Conservation (phyloP, 352 stramenopile species). For the Elongisporangium prolatum region DNA sequence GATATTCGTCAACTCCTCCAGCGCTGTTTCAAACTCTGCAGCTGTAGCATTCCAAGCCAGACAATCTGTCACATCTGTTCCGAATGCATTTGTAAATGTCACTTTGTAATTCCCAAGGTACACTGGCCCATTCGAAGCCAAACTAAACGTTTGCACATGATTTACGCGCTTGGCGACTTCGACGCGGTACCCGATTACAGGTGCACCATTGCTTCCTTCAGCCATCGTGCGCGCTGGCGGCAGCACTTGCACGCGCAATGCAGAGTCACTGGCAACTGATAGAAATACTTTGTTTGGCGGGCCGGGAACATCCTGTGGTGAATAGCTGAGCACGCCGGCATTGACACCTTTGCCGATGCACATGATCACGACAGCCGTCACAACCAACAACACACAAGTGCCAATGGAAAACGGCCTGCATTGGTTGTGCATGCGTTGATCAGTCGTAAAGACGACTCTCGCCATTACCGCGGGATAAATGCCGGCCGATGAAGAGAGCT, state of each 20-base stretch:
- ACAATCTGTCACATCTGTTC: conserved; percentile 35
- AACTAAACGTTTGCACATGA: conserved; percentile 67
- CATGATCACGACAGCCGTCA: not conserved
- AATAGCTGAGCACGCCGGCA: conserved; percentile 32
- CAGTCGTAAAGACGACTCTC: not conserved
- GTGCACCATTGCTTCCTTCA: conserved; percentile 63
- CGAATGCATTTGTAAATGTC: conserved; percentile 36
- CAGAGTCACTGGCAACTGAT: conserved; percentile 33
- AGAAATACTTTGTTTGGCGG: conserved; percentile 61
- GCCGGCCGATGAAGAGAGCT: not conserved
- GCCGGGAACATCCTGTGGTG: conserved; percentile 54
- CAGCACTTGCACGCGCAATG: conserved; percentile 59
- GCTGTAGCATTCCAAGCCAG: conserved; percentile 70
- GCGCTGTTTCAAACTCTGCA: conserved; percentile 56
- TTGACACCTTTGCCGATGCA: not conserved
- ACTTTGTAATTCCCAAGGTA: conserved; percentile 49
- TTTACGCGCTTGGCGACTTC: conserved; percentile 65
- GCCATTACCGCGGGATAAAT: not conserved
- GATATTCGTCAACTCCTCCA: conserved; percentile 63
- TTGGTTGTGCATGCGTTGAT: not conserved
- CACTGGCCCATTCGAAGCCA: conserved; percentile 50
- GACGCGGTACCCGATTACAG: conserved; percentile 75
- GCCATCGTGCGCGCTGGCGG: conserved; percentile 48
- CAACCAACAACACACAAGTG: conserved; percentile 4
- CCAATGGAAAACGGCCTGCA: conserved; percentile 2